Conservation (phyloP, 768 basidiomycete genomes). For the Termitomyces sp. region DNA sequence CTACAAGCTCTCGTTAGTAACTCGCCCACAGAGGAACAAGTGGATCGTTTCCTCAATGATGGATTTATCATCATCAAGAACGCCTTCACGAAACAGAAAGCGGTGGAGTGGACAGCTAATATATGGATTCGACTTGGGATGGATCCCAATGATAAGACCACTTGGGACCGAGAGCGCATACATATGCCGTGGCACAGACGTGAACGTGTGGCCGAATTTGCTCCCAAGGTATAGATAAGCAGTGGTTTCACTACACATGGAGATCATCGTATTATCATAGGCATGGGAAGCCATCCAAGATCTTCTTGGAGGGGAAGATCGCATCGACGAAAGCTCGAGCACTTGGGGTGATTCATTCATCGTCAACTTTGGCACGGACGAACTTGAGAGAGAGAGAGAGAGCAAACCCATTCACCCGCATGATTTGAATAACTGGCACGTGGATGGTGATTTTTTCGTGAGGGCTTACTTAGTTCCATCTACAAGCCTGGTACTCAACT, state of each 20-base stretch:
- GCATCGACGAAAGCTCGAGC: slow-evolving; percentile 45
- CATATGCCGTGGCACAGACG: slow-evolving; percentile 54
- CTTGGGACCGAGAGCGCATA: slow-evolving; percentile 49
- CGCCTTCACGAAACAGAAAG: slow-evolving; percentile 50
- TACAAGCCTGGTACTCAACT: background rate
- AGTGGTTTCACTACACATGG: background rate
- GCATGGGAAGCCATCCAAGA: slow-evolving; percentile 62
- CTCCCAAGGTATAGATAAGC: slow-evolving; percentile 40
- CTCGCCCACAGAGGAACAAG: slow-evolving; percentile 35
- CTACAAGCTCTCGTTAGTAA: background rate
- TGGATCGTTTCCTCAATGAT: slow-evolving; percentile 50
- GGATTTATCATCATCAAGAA: slow-evolving; percentile 51
- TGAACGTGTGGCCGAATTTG: slow-evolving; percentile 42
- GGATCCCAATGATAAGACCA: slow-evolving; percentile 49
- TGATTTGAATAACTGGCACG: slow-evolving; percentile 61
- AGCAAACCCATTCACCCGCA: slow-evolving; percentile 29
- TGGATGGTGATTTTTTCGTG: slow-evolving; percentile 57
- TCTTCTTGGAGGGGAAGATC: slow-evolving; percentile 55
- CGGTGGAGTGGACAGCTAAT: slow-evolving; percentile 44
- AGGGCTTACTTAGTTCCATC: slow-evolving; percentile 6
- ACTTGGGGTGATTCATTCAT: slow-evolving; percentile 61
- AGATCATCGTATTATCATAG: slow-evolving; percentile 18
- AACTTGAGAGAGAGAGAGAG: slow-evolving; percentile 31
- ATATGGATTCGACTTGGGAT: slow-evolving; percentile 51
- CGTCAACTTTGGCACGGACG: slow-evolving; percentile 53